Base-by-base conservation (phyloP, 129 eudicot species). In the Logfia minima region DNA sequence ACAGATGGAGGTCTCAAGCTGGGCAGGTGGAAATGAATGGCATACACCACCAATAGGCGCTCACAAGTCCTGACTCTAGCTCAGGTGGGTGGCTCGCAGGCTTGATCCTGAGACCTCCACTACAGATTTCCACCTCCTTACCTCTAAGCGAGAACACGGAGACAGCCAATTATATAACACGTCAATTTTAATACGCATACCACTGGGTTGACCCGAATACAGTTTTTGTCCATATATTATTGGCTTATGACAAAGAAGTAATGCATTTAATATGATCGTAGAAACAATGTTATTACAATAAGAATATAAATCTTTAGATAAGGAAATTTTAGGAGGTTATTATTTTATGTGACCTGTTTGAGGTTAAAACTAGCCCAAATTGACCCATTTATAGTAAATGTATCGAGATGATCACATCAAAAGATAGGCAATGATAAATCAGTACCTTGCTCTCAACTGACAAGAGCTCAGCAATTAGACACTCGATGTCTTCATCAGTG, bases 401-500 rank as follows among this genome's bases (percentile, higher is more conserved):
- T 8, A 16, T 9, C 9, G 0, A 26, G 24, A 16, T 37, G 39
- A 1, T 59, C 68, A 61, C 23, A 23, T 39, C 69, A 21, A 67
- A 35, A 70, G 18, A 41, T 58, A 26, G 32, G 63, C 19, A 70
- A 60, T 26, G 55, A 43, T 10, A 55, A 71, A 60, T 11, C 7
- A 51, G 41, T 85, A 95, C 99, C 92, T 95, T 95, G 62, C 97
- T 89, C 88, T 95, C 99, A 58, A 89, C 91, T 86, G 89, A 87
- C 78, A 95, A 71, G 53, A 95, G 97, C 79, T 95, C 99, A 7
- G 85, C 88, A 53, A 95, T 84, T 67, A 95, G 86, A 73, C 90
- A 88, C 71, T 91, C 97, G 24, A 95, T 85, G 79, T 95, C 99
- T 66, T 89, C 85, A 65, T 92, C 99, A 0, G 94, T 91, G 69